Evolutionary conservation across 306 rosid genomes (phyloP).

Genomic region (Quercus bicolor): DNA sequence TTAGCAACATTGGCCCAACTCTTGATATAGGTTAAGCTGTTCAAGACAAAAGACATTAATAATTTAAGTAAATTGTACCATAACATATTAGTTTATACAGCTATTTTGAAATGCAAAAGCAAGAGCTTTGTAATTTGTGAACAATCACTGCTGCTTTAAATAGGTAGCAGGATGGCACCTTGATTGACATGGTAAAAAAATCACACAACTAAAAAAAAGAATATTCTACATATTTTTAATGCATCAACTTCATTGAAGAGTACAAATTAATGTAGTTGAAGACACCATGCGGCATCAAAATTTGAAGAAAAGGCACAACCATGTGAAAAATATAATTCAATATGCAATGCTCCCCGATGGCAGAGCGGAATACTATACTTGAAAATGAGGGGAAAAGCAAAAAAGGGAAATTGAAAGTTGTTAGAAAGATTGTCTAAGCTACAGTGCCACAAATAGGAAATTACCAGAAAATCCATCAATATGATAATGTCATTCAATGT

Average conservation of each 20-base stretch:
- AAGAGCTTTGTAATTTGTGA: background rate
- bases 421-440: background rate
- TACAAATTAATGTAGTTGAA: background rate
- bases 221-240: background rate
- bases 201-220: background rate
- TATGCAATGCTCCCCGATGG: background rate
- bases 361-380: background rate
- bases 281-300: background rate
- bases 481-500: background rate
- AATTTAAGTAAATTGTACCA: background rate
- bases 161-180: background rate
- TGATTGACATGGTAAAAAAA: background rate
- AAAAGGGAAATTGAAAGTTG: no score
- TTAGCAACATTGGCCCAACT: background rate
- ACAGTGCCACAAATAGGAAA: background rate
- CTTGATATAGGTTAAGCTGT: background rate
- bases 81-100: background rate
- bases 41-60: background rate
- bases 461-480: slow-evolving; percentile 10
- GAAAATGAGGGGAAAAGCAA: no score
- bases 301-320: background rate
- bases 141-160: background rate
- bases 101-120: background rate
- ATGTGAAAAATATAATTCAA: background rate
- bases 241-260: background rate